Percentiles rank a stretch among this genome's conserved stretches.
Conservation (phyloP, 2,329 filamentous ascomycete genomes). For the Colletotrichum zoysiae region DNA sequence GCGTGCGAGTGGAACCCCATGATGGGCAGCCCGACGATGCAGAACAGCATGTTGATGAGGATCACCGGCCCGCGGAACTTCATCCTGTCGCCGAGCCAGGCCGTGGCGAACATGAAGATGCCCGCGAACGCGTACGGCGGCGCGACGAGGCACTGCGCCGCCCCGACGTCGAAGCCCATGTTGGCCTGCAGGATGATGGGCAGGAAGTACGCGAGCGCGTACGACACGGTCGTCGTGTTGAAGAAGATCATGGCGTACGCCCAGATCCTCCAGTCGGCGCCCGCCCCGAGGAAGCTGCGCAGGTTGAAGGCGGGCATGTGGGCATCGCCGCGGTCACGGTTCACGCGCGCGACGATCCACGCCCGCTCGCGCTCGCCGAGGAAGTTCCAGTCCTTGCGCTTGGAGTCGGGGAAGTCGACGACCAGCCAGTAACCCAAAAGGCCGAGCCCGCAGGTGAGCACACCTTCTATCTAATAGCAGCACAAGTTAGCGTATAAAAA, state of each 20-base stretch:
- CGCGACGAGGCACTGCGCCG: slow-evolving; percentile 77
- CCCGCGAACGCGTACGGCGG: slow-evolving; percentile 77
- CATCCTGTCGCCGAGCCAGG: slow-evolving; percentile 76
- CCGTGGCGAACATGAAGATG: slow-evolving; percentile 70
- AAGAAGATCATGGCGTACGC: slow-evolving; percentile 71
- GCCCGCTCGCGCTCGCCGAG: slow-evolving; percentile 62
- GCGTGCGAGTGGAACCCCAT: slow-evolving; percentile 74
- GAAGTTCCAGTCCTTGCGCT: slow-evolving; percentile 64
- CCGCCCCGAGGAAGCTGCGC: slow-evolving; percentile 59
- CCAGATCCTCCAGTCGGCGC: slow-evolving; percentile 71
- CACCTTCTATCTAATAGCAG: slow-evolving; percentile 53
- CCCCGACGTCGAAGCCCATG: slow-evolving; percentile 74
- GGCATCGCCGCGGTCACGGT: slow-evolving; percentile 69
- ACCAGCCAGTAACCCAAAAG: slow-evolving; percentile 67
- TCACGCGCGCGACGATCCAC: slow-evolving; percentile 67
- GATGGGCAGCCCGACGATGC: slow-evolving; percentile 77
- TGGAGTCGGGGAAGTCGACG: slow-evolving; percentile 73
- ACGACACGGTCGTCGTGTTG: slow-evolving; percentile 78
- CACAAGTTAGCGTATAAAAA: no score
- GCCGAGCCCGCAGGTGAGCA: slow-evolving; percentile 67
- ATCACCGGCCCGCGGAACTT: slow-evolving; percentile 75
- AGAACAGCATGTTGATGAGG: slow-evolving; percentile 73
- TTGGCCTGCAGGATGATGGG: slow-evolving; percentile 76
- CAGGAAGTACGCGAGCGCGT: slow-evolving; percentile 83
- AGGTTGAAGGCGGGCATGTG: slow-evolving; percentile 66